Conservation (phyloP, 352 stramenopile genomes). For the Phytopythium mirpurense region DNA sequence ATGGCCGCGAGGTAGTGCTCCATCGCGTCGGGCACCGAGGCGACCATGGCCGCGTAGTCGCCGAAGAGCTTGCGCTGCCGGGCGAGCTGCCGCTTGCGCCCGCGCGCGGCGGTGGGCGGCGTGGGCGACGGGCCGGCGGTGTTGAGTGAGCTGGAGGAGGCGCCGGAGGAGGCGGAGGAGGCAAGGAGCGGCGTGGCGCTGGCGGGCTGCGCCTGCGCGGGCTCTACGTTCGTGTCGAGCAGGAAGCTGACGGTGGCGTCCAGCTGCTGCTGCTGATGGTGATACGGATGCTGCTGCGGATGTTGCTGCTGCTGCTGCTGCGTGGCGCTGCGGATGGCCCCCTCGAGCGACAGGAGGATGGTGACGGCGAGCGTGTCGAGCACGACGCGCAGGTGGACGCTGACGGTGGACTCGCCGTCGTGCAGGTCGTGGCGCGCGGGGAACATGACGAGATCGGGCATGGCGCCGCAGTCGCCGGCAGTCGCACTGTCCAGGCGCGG, state of each 20-base stretch:
- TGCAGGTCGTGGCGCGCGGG: conserved; percentile 64
- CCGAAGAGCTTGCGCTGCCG: conserved; percentile 75
- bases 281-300: conserved; percentile 1
- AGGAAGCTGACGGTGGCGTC: conserved; percentile 28
- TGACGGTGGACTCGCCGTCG: conserved; percentile 67
- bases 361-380: conserved; percentile 79
- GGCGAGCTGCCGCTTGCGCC: conserved; percentile 42
- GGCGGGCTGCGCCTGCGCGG: conserved; percentile 19
- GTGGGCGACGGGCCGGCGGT: not conserved
- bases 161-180: not conserved
- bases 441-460: conserved; percentile 80
- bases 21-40: conserved; percentile 55
- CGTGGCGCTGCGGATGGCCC: conserved; percentile 57
- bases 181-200: conserved; percentile 20
- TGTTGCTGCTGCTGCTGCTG: conserved; percentile 26
- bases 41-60: conserved; percentile 70
- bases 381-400: conserved; percentile 73
- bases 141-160: conserved; percentile 3
- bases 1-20: conserved; percentile 68
- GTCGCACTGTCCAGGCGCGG: conserved; percentile 61
- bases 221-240: conserved; percentile 75
- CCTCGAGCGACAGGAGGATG: conserved; percentile 80
- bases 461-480: conserved; percentile 45
- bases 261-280: not conserved
- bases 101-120: conserved; percentile 37